phyloP scores from a whole-genome alignment of 805 yeast genomes.

The Lachancea quebecensis region DNA sequence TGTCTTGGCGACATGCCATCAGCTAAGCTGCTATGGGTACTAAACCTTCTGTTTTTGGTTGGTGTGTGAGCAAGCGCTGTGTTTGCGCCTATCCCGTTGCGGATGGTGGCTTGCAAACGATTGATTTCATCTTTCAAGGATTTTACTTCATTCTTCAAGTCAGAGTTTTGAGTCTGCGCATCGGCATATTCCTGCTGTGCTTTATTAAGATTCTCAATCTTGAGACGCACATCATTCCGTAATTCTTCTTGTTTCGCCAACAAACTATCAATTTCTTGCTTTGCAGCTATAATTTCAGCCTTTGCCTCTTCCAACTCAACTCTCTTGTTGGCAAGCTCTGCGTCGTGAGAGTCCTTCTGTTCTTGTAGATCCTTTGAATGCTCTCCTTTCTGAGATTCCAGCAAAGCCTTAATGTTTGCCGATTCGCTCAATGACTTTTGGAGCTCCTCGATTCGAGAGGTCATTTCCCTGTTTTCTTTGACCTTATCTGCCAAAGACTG shows the following conservation, averaged over 20 bases:
- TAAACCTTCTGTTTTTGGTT: conserved; percentile 31
- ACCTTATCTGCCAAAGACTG: conserved; percentile 73
- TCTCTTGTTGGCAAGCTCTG: conserved; percentile 44
- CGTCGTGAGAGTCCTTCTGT: conserved; percentile 42
- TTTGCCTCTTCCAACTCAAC: conserved; percentile 50
- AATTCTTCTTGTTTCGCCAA: conserved; percentile 54
- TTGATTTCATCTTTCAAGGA: conserved; percentile 44
- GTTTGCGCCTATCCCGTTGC: conserved; percentile 23
- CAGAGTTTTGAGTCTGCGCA: conserved; percentile 57
- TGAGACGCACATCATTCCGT: conserved; percentile 54
- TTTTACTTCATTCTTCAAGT: conserved; percentile 53
- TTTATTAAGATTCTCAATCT: conserved; percentile 52
- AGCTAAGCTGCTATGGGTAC: conserved; percentile 12
- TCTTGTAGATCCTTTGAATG: conserved; percentile 41
- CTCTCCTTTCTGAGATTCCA: conserved; percentile 50
- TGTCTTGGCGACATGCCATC: conserved; percentile 19
- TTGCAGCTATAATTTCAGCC: conserved; percentile 50
- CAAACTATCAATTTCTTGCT: conserved; percentile 51
- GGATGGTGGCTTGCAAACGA: conserved; percentile 33
- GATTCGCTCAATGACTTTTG: conserved; percentile 49
- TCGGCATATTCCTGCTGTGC: conserved; percentile 54
- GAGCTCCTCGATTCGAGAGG: conserved; percentile 49
- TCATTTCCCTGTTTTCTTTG: conserved; percentile 71
- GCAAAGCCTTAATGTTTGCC: conserved; percentile 43
- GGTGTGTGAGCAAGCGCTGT: conserved; percentile 31